Conservation (phyloP, 441 rosid genomes). For the Mallotus repandus region DNA sequence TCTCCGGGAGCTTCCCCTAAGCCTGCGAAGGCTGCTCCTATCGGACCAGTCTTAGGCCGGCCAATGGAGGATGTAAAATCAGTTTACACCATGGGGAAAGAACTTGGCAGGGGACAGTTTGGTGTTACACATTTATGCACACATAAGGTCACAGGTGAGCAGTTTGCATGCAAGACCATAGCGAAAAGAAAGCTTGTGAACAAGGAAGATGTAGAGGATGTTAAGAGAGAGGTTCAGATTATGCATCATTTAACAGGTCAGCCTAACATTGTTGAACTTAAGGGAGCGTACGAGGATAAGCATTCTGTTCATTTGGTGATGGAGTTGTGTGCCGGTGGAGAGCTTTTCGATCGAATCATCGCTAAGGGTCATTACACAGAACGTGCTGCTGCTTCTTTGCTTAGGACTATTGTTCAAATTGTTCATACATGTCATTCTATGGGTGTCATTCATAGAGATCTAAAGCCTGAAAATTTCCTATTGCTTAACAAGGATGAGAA, state of each 20-base stretch:
- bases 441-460: constrained; percentile 41
- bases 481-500: constrained; percentile 32
- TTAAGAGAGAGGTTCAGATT: constrained; percentile 37
- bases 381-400: constrained; percentile 36
- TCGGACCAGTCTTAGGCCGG: constrained; percentile 76
- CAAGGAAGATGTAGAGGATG: constrained; percentile 40
- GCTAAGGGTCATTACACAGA: constrained; percentile 38
- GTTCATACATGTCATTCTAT: constrained; percentile 35
- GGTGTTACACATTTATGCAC: constrained; percentile 35
- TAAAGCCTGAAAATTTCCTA: constrained; percentile 40
- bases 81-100: constrained; percentile 28
- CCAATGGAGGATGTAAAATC: constrained; percentile 87
- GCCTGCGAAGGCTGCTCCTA: constrained; percentile 42
- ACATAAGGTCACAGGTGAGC: constrained; percentile 28
- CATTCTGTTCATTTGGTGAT: constrained; percentile 41
- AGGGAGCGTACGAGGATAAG: constrained; percentile 38
- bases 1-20: constrained; percentile 38
- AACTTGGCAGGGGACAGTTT: constrained; percentile 36
- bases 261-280: constrained; percentile 37
- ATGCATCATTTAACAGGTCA: constrained; percentile 40
- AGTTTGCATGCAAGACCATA: constrained; percentile 36
- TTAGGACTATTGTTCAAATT: constrained; percentile 35
- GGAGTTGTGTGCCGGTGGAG: constrained; percentile 43
- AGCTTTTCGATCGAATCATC: constrained; percentile 37
- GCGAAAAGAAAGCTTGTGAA: constrained; percentile 35